Base-by-base conservation (phyloP, 1,139 yeast genomes). In the Yamadazyma pseudoaaseri region DNA sequence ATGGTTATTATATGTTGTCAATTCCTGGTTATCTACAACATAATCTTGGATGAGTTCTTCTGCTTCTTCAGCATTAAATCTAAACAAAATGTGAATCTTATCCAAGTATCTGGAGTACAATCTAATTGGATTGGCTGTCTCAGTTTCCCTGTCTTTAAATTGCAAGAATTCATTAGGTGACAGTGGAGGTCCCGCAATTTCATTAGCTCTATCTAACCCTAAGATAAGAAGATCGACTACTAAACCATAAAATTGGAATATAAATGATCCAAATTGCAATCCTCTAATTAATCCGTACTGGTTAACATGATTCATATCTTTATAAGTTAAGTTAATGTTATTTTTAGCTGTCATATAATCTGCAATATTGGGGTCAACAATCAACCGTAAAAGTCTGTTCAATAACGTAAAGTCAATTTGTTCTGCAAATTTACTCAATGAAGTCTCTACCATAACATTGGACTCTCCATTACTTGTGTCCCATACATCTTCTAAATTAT, bases 281-380 rank as follows among this genome's bases (percentile, higher is more conserved):
- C 98, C 99, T 35, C 95, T 72, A 14, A 94, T 62, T 40, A 94
- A 61, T 20, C 99, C 99, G 53, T 80, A 81, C 49, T 85, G 90
- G 57, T 92, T 92, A 12, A 86, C 81, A 56, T 89, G 96, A 41
- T 81, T 85, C 98, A 94, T 94, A 55, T 94, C 99, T 54, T 94
- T 94, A 57, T 82, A 94, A 2, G 92, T 73, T 22, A 94, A 52
- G 23, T 78, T 76, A 16, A 90, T 79, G 49, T 92, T 94, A 59
- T 87, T 89, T 55, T 90, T 90, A 1, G 97, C 83, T 0, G 96
- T 87, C 49, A 92, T 83, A 54, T 94, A 94, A 55, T 92, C 97
- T 4, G 98, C 98, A 50, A 94, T 76, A 47, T 85, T 86, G 1
- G 96, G 85, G 53, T 94, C 98, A 49, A 90, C 79, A 27, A 92